Conservation (phyloP, 1,284 basidiomycete species). For the Ceratobasidium papillatum region DNA sequence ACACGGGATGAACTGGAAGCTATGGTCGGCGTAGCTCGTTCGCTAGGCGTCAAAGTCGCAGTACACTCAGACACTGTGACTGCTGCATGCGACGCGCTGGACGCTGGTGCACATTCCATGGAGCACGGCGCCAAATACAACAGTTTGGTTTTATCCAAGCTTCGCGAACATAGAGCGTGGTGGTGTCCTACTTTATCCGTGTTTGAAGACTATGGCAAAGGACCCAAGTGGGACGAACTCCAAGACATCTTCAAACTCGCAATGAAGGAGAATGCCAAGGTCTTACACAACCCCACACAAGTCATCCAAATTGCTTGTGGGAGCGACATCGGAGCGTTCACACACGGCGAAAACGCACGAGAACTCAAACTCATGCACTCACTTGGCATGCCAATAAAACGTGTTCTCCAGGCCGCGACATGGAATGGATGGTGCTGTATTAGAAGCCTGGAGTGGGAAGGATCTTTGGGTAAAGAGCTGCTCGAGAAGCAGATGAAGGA, state of each 20-base stretch:
- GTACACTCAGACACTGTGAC: conserved; percentile 61
- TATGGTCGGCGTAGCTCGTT: conserved; percentile 63
- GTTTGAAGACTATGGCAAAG: conserved; percentile 47
- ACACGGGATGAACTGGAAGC: conserved; percentile 58
- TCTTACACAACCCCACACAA: conserved; percentile 45
- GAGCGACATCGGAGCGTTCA: conserved; percentile 70
- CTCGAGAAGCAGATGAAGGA: conserved; percentile 42
- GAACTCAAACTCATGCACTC: conserved; percentile 69
- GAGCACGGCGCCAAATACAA: conserved; percentile 58
- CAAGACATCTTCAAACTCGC: conserved; percentile 58
- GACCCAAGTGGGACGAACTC: not conserved
- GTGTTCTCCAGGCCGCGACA: conserved; percentile 68
- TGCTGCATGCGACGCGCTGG: conserved; percentile 54
- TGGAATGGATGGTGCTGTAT: conserved; percentile 67
- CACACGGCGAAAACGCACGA: conserved; percentile 67
- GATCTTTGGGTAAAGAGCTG: conserved; percentile 44
- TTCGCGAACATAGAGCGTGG: conserved; percentile 37
- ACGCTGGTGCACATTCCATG: conserved; percentile 59
- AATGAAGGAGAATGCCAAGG: conserved; percentile 48
- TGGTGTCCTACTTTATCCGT: conserved; percentile 72
- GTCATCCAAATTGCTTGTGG: conserved; percentile 63
- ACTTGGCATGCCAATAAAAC: conserved; percentile 62
- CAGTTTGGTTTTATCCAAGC: conserved; percentile 31
- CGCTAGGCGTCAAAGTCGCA: conserved; percentile 65
- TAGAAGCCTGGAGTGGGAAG: conserved; percentile 53